phyloP scores from a whole-genome alignment of 2,329 filamentous ascomycete genomes.

The Lecanicillium sp. region DNA sequence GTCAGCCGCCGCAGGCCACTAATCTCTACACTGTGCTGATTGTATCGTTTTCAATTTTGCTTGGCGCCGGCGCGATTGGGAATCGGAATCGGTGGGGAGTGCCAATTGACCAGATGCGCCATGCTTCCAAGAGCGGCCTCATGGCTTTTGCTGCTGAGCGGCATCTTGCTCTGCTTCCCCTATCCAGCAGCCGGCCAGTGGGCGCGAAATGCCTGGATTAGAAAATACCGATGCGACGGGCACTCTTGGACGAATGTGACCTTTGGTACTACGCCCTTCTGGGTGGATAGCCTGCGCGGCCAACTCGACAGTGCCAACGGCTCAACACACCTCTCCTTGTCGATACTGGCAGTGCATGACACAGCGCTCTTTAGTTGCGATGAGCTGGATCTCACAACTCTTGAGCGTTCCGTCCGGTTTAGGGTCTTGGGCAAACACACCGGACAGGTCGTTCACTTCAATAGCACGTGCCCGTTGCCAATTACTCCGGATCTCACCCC shows the following conservation, averaged over 20 bases:
- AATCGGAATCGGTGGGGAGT: too few species aligned
- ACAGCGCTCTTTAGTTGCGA: neutral
- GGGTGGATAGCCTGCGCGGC: too few species aligned
- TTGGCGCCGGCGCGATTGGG: too few species aligned
- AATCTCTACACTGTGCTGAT: too few species aligned
- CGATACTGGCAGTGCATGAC: neutral
- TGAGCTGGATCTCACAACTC: neutral
- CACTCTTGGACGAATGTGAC: neutral
- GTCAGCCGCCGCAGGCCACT: too few species aligned
- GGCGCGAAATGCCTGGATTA: slow-evolving; percentile 3
- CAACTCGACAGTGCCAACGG: too few species aligned
- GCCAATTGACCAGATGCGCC: neutral
- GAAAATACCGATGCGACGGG: neutral
- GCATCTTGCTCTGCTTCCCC: slow-evolving; percentile 1
- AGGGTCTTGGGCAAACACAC: neutral
- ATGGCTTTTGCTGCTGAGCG: slow-evolving; percentile 1
- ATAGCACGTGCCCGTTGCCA: slow-evolving; percentile 4
- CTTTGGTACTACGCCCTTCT: too few species aligned
- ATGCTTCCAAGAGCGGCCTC: neutral
- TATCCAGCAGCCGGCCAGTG: neutral
- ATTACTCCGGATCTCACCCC: neutral
- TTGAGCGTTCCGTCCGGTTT: neutral
- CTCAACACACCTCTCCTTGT: neutral
- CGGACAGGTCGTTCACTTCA: neutral
- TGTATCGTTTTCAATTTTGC: too few species aligned